phyloP scores from a whole-genome alignment of 2,329 filamentous ascomycete species.

The Ophiosphaerella korrae region DNA sequence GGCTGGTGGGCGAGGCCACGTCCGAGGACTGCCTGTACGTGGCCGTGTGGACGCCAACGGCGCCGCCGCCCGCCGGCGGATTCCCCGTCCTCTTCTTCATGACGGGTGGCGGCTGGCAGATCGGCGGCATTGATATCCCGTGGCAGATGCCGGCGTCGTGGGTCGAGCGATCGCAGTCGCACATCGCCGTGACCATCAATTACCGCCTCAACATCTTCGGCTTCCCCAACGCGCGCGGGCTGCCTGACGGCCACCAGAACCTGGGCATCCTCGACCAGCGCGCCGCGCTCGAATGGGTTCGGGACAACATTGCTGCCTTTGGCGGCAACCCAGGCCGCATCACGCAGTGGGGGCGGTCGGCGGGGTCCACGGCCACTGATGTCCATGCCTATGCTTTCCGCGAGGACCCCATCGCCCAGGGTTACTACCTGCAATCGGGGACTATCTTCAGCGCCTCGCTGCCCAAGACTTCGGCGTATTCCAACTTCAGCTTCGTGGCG shows the following conservation, averaged over 20 bases:
- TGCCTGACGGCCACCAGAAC: constrained; percentile 30
- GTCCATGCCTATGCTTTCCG: constrained; percentile 46
- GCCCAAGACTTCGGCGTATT: constrained; percentile 12
- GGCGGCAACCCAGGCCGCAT: constrained; percentile 36
- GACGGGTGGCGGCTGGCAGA: constrained; percentile 48
- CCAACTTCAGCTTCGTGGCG: constrained; percentile 18
- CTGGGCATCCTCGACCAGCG: constrained; percentile 44
- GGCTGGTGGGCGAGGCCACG: constrained; percentile 13
- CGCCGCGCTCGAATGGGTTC: constrained; percentile 41
- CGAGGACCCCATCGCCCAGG: constrained; percentile 54
- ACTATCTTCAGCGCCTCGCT: neutral
- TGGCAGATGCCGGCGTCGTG: constrained; percentile 24
- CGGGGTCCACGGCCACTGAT: neutral
- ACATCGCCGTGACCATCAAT: constrained; percentile 25
- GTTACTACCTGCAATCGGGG: constrained; percentile 21
- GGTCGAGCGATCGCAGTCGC: constrained; percentile 34
- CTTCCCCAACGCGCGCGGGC: constrained; percentile 35
- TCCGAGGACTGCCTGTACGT: constrained; percentile 54
- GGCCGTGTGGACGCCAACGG: constrained; percentile 50
- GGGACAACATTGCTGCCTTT: constrained; percentile 42
- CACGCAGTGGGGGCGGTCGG: constrained; percentile 40
- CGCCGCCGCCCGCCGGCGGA: constrained; percentile 15
- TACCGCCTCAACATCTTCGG: constrained; percentile 44
- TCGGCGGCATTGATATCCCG: constrained; percentile 51
- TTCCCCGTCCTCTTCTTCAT: constrained; percentile 51